A percentile compares a stretch with the other conserved stretches of the same genome.
Conservation (phyloP, 495 filamentous ascomycete species). For the Venustampulla echinocandica region DNA sequence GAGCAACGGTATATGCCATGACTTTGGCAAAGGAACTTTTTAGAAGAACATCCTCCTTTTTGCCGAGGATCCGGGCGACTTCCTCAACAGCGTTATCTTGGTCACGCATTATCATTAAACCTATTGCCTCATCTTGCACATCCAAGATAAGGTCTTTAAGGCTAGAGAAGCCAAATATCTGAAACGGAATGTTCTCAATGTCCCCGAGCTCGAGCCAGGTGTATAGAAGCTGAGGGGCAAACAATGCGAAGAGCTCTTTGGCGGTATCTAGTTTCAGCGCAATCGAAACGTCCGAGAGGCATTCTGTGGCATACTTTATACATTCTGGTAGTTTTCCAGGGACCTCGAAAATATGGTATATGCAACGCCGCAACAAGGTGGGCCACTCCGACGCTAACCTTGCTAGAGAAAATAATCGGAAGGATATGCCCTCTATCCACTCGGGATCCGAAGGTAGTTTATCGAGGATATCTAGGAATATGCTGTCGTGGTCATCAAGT, state of each 20-base stretch:
- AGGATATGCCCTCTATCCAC: constrained; percentile 74
- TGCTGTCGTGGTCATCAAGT: constrained; percentile 68
- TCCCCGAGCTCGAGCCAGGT: constrained; percentile 70
- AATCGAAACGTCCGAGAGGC: constrained; percentile 55
- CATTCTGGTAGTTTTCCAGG: constrained; percentile 59
- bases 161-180: constrained; percentile 67
- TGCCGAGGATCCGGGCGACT: constrained; percentile 48
- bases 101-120: constrained; percentile 76
- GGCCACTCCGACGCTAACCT: constrained; percentile 71
- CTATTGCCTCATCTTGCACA: constrained; percentile 71
- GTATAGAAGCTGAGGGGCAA: constrained; percentile 84
- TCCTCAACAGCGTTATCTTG: constrained; percentile 53
- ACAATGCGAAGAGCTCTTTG: constrained; percentile 70
- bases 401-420: constrained; percentile 67
- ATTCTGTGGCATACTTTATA: constrained; percentile 58
- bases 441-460: constrained; percentile 62
- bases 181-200: constrained; percentile 63
- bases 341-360: constrained; percentile 89
- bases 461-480: constrained; percentile 68
- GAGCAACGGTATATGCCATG: constrained; percentile 73
- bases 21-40: constrained; percentile 66
- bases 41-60: constrained; percentile 48
- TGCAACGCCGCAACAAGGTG: constrained; percentile 69
- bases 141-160: constrained; percentile 62
- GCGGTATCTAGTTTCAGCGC: constrained; percentile 54